Evolutionary conservation across 352 stramenopile genomes (phyloP).

Genomic region (Blastocystis sp.): DNA sequence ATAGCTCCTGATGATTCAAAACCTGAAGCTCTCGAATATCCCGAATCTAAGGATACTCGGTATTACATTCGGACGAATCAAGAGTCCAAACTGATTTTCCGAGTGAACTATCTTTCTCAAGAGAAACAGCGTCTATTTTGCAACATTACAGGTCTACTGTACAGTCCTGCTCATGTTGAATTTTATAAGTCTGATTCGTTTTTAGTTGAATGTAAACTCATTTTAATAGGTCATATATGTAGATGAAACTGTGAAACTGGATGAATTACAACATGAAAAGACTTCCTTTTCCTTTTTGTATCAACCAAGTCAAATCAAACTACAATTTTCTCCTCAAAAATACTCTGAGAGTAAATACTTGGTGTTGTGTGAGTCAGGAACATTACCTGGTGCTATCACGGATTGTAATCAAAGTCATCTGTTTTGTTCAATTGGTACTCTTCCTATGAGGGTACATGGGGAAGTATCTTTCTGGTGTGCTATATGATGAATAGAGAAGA

Average conservation of each 20-base stretch:
- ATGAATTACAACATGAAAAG: not conserved
- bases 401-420: too few relatives aligned
- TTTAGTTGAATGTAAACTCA: not conserved
- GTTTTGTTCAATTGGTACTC: too few relatives aligned
- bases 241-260: not conserved
- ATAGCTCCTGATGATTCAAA: not conserved
- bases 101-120: not conserved
- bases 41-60: not conserved
- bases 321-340: not conserved
- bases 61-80: conserved; percentile 24
- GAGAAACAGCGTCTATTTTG: conserved; percentile 38
- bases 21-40: not conserved
- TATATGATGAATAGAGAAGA: too few relatives aligned
- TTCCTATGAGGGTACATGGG: too few relatives aligned
- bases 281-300: not conserved
- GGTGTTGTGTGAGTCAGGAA: too few relatives aligned
- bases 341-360: too few relatives aligned
- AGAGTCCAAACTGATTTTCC: not conserved
- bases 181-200: conserved; percentile 4
- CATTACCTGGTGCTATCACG: too few relatives aligned
- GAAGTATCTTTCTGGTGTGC: too few relatives aligned
- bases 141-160: conserved; percentile 35
- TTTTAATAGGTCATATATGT: not conserved
- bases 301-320: not conserved
- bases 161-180: not conserved